phyloP scores from a whole-genome alignment of 441 rosid species.

The Corymbia calophylla region DNA sequence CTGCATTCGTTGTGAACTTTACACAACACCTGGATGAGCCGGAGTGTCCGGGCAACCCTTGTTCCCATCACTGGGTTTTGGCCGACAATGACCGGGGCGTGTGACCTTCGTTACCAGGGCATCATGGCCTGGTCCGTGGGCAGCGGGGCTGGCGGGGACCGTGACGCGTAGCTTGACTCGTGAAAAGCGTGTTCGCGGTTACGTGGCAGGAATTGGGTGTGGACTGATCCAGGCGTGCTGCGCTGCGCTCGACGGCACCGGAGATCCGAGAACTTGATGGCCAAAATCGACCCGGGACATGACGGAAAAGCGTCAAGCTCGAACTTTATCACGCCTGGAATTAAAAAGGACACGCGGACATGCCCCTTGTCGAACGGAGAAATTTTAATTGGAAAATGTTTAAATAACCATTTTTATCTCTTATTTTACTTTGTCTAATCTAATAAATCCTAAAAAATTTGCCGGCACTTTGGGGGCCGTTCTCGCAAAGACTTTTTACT shows the following conservation, averaged over 20 bases:
- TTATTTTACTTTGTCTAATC: not conserved
- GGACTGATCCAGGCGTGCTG: not conserved
- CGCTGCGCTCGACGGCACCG: not conserved
- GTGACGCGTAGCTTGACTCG: not conserved
- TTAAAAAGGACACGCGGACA: not conserved
- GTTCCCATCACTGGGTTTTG: not conserved
- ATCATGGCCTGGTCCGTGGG: not conserved
- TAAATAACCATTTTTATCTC: not conserved
- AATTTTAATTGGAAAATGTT: not conserved
- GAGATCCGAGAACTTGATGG: not conserved
- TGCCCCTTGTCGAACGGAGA: not conserved
- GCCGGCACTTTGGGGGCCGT: not conserved
- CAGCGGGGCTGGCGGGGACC: not conserved
- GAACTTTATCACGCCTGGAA: not conserved
- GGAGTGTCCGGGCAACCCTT: not conserved
- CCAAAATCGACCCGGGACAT: not conserved
- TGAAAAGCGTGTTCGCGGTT: not conserved
- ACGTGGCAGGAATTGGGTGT: not conserved
- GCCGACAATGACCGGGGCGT: not conserved
- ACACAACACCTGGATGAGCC: not conserved
- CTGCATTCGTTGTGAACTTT: not conserved
- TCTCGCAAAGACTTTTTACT: not conserved
- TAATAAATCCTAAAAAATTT: not conserved
- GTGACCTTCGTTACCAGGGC: accelerated
- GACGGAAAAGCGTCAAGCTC: not conserved